Conservation (phyloP, 805 yeast species). For the Suhomyces kilbournensis region DNA sequence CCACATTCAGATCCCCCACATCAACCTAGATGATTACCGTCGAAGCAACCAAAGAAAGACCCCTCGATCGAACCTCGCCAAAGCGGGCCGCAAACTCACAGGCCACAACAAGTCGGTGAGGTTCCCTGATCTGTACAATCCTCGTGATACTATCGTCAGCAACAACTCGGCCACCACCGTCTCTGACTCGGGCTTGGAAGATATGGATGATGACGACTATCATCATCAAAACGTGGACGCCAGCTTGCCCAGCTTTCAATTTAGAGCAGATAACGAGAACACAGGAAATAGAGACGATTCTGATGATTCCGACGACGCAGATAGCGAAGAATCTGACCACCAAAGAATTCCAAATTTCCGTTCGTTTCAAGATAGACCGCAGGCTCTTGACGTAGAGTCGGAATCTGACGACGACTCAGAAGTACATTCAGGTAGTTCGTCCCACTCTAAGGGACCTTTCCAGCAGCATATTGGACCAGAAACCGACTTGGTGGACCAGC, state of each 20-base stretch:
- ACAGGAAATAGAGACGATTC: conserved; percentile 9
- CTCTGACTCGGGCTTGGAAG: conserved; percentile 14
- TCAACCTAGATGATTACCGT: conserved; percentile 17
- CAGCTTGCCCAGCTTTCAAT: conserved; percentile 22
- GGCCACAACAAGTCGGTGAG: conserved; percentile 22
- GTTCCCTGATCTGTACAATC: conserved; percentile 26
- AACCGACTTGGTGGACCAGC: conserved; percentile 24
- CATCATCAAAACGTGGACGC: conserved; percentile 5
- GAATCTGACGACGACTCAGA: conserved; percentile 7
- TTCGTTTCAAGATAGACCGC: conserved; percentile 1
- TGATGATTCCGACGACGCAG: conserved; percentile 4
- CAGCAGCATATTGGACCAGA: conserved; percentile 7
- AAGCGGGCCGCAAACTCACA: conserved; percentile 23
- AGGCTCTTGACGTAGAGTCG: conserved; percentile 3
- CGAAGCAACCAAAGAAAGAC: conserved; percentile 16
- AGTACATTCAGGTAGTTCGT: neutral
- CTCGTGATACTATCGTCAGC: conserved; percentile 27
- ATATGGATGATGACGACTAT: conserved; percentile 1
- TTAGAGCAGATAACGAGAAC: conserved; percentile 8
- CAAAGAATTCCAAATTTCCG: conserved; percentile 5
- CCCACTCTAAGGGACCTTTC: neutral
- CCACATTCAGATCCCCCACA: conserved; percentile 29
- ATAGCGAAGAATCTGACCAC: neutral
- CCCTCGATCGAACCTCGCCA: conserved; percentile 22
- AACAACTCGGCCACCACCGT: conserved; percentile 23